Percentiles rank a stretch among this genome's conserved stretches.
Evolutionary conservation across 345 rosid genomes (phyloP).

Genomic region (Hibiscus tridactylites): DNA sequence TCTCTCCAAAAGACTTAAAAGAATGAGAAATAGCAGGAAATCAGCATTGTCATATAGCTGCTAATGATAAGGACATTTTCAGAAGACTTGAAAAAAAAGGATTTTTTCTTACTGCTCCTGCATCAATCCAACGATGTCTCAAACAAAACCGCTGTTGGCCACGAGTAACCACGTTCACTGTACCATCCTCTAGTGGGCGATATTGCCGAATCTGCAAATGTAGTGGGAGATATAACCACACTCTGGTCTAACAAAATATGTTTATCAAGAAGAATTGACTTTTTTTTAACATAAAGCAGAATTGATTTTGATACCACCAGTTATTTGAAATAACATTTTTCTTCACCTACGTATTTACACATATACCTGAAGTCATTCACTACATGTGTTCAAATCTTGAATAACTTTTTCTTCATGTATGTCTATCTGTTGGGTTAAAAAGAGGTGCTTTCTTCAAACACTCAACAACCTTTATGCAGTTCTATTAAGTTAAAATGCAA

Average conservation of each 20-base stretch:
- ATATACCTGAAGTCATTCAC: not conserved
- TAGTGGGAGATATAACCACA: no score
- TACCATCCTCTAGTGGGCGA: slow-evolving; percentile 75
- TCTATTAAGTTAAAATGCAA: not conserved
- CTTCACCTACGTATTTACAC: not conserved
- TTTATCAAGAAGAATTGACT: not conserved
- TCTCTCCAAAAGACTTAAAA: slow-evolving; percentile 75
- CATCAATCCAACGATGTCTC: slow-evolving; percentile 72
- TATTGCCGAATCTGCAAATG: slow-evolving; percentile 69
- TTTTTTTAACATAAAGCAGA: no score
- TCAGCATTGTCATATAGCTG: slow-evolving; percentile 3
- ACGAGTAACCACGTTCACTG: slow-evolving; percentile 77
- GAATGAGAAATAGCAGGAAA: not conserved
- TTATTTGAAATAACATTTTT: not conserved
- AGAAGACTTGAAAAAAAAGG: not conserved
- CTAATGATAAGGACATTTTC: not conserved
- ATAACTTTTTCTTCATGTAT: not conserved
- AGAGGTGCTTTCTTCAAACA: not conserved
- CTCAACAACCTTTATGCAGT: not conserved
- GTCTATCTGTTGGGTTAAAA: not conserved
- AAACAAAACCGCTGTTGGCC: slow-evolving; percentile 84
- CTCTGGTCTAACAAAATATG: not conserved
- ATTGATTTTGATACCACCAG: not conserved
- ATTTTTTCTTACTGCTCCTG: slow-evolving; percentile 59
- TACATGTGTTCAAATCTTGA: not conserved